These are phyloP conservation scores for Heteromeles arbutifolia DNA, from an alignment of 306 rosid species.

Conservation along the genomic window DNA sequence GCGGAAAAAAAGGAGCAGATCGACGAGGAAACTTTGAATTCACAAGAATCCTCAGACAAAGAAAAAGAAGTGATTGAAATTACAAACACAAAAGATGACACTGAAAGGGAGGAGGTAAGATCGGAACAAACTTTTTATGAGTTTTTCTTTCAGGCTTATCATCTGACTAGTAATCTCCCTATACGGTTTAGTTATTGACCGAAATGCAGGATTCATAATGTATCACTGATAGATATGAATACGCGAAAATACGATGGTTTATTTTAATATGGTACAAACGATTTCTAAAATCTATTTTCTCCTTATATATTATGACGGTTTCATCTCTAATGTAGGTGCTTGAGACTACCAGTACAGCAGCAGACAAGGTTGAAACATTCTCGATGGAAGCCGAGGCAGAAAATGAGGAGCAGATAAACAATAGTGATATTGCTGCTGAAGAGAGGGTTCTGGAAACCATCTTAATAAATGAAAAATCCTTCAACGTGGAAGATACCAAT, in stretches of 20 bases:
- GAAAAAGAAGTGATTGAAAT: constrained; percentile 16
- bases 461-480: background rate
- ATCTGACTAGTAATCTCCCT: background rate
- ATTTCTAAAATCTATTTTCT: too few species aligned
- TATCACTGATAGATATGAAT: too few species aligned
- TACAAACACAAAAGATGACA: background rate
- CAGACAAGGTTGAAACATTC: background rate
- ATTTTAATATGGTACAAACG: too few species aligned
- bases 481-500: background rate
- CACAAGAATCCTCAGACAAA: background rate
- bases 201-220: too few species aligned
- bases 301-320: too few species aligned
- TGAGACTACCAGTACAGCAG: background rate
- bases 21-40: background rate
- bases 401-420: background rate
- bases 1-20: background rate
- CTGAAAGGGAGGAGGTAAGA: constrained; percentile 21
- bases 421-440: background rate
- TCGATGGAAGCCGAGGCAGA: background rate
- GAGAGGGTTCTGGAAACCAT: constrained; percentile 5
- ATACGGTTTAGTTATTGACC: too few species aligned
- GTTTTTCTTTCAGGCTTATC: background rate
- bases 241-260: too few species aligned
- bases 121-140: background rate
- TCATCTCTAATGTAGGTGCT: too few species aligned